Percentiles rank a stretch among this genome's conserved stretches.
Evolutionary conservation across 75 land plant genomes (phyloP).

Genomic region (Larix kaempferi): DNA sequence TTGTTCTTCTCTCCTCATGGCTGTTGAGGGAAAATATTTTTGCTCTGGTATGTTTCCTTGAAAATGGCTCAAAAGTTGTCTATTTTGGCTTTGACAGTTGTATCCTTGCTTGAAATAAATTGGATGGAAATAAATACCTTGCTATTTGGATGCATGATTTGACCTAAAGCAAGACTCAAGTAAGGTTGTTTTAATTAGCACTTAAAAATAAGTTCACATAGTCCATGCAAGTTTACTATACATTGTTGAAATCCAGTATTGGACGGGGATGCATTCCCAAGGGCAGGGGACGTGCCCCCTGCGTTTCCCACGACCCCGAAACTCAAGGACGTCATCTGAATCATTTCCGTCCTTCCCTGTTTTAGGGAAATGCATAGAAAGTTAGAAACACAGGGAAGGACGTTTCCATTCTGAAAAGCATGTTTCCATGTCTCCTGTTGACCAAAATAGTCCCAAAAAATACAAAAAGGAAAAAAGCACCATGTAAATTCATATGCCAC

Average conservation of each 20-base stretch:
- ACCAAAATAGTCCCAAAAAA: no score
- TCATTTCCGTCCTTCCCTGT: no score
- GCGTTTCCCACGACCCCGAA: no score
- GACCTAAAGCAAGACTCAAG: background rate
- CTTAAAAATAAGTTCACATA: background rate
- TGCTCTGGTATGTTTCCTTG: conserved; percentile 42
- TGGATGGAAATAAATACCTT: background rate
- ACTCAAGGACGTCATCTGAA: no score
- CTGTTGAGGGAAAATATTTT: conserved; percentile 86
- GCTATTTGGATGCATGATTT: background rate
- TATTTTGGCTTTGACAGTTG: background rate
- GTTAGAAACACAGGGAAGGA: no score
- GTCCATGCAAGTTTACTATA: background rate
- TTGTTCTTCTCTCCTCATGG: conserved; percentile 82
- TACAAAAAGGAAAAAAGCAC: no score
- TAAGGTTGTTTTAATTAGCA: background rate
- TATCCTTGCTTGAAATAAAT: background rate
- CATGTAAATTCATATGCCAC: no score
- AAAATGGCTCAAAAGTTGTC: background rate
- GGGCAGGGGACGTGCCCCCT: no score
- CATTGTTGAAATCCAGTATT: background rate
- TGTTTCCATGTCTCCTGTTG: no score
- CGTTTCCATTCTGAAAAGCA: no score
- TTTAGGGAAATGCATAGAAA: no score
- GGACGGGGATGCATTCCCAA: no score